Conservation (phyloP, 805 yeast species). For the Lipomyces yamanashiensis region DNA sequence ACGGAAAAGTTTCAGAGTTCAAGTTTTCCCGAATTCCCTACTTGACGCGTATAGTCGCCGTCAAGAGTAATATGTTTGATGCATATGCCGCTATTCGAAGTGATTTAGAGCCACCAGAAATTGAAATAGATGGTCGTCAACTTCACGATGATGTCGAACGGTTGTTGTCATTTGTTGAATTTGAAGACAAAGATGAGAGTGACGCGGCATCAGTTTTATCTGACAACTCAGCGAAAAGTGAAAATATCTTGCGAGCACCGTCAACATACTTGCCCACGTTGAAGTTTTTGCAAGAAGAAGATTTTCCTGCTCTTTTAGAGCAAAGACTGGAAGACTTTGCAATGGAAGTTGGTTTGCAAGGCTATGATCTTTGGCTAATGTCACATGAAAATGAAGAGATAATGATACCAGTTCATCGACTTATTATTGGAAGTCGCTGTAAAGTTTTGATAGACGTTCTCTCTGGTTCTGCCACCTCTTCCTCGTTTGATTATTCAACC, state of each 20-base stretch:
- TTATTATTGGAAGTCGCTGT: slow-evolving; percentile 30
- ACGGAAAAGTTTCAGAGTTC: slow-evolving; percentile 35
- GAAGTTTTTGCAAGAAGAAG: slow-evolving; percentile 23
- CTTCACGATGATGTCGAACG: slow-evolving; percentile 58
- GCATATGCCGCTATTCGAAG: slow-evolving; percentile 72
- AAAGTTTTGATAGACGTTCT: slow-evolving; percentile 39
- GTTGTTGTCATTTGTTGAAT: slow-evolving; percentile 42
- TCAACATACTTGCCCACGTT: slow-evolving; percentile 13
- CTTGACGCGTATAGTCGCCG: slow-evolving; percentile 63
- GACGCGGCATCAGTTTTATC: slow-evolving; percentile 22
- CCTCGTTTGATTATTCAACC: slow-evolving; percentile 4
- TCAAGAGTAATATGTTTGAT: slow-evolving; percentile 66
- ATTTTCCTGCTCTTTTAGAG: slow-evolving; percentile 27
- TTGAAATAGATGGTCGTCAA: slow-evolving; percentile 54
- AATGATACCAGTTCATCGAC: slow-evolving; percentile 30
- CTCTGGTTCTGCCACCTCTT: not conserved
- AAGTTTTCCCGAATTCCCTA: slow-evolving; percentile 61
- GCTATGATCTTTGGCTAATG: slow-evolving; percentile 26
- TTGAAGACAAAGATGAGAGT: slow-evolving; percentile 14
- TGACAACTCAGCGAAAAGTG: slow-evolving; percentile 8
- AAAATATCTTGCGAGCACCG: slow-evolving; percentile 11
- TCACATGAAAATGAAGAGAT: slow-evolving; percentile 34
- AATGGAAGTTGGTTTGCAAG: slow-evolving; percentile 9
- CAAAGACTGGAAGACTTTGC: slow-evolving; percentile 22
- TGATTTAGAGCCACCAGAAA: slow-evolving; percentile 63